These are phyloP conservation scores for Colletotrichum paranaense DNA, from an alignment of 2,329 filamentous ascomycete genomes.

Conservation along the genomic window DNA sequence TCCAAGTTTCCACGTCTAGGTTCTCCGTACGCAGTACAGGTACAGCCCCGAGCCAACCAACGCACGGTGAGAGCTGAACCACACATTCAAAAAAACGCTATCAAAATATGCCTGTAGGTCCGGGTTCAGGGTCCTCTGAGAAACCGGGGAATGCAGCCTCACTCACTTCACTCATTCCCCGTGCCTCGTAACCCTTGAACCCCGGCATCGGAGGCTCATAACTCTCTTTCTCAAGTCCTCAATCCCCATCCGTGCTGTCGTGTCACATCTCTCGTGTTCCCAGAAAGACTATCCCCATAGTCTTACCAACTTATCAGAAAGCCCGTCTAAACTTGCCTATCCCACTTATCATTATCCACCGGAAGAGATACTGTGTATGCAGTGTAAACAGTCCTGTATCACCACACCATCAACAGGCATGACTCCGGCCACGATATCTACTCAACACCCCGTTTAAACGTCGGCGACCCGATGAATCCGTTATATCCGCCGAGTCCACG, in stretches of 20 bases:
- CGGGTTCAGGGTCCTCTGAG: neutral
- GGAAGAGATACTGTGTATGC: neutral
- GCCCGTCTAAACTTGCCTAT: neutral
- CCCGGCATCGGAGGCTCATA: neutral
- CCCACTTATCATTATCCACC: neutral
- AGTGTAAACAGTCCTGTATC: neutral
- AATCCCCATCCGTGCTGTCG: constrained; percentile 24
- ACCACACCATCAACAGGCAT: neutral
- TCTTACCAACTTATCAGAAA: no score
- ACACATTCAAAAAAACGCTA: neutral
- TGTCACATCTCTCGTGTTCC: constrained; percentile 4
- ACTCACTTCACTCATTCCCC: neutral
- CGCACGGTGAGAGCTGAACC: neutral
- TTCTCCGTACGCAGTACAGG: no score
- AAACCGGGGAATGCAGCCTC: neutral
- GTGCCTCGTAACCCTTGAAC: neutral
- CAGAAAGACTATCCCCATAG: neutral
- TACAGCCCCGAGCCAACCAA: no score
- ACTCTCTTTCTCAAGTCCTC: neutral
- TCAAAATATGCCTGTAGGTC: neutral
- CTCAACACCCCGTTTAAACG: neutral
- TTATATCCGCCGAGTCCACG: constrained; percentile 7
- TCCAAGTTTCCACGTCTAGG: neutral
- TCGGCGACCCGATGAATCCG: constrained; percentile 8
- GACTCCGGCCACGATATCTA: neutral